These are phyloP conservation scores for Coemansia guatemalensis DNA, from an alignment of 192 early-diverging fungal genomes.

Conservation along the genomic window DNA sequence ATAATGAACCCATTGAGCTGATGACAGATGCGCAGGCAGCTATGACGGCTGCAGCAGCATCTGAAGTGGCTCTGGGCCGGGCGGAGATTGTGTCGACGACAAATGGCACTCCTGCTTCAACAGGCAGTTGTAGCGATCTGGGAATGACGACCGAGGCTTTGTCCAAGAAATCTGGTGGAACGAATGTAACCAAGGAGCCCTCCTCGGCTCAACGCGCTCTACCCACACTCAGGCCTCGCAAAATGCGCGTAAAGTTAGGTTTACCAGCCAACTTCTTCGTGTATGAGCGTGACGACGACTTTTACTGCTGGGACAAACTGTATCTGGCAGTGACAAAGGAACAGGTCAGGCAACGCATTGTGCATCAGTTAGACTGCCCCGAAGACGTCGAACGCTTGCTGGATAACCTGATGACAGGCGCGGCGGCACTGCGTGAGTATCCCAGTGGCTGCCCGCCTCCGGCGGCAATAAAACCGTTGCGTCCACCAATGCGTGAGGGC, in stretches of 20 bases:
- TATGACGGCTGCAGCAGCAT: no score
- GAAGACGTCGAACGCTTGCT: neutral
- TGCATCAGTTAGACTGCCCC: neutral
- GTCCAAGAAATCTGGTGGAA: no score
- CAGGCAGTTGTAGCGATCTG: neutral
- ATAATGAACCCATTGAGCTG: neutral
- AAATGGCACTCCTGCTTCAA: neutral
- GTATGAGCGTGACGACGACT: conserved; percentile 2
- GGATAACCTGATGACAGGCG: conserved; percentile 3
- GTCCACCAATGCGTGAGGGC: conserved; percentile 7
- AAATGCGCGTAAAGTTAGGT: conserved; percentile 4
- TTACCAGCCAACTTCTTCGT: conserved; percentile 3
- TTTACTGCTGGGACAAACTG: neutral
- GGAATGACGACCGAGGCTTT: no score
- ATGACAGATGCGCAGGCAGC: neutral
- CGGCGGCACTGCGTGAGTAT: conserved; percentile 13
- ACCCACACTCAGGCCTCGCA: neutral
- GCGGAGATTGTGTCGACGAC: neutral
- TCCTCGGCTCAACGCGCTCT: neutral
- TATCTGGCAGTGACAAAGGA: neutral
- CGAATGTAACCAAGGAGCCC: neutral
- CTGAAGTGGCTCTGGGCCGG: neutral
- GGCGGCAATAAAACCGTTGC: conserved; percentile 10
- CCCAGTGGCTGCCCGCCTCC: conserved; percentile 26
- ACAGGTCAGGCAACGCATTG: neutral